Evolutionary conservation across 345 rosid genomes (phyloP).

Genomic region (Acer saccharum): DNA sequence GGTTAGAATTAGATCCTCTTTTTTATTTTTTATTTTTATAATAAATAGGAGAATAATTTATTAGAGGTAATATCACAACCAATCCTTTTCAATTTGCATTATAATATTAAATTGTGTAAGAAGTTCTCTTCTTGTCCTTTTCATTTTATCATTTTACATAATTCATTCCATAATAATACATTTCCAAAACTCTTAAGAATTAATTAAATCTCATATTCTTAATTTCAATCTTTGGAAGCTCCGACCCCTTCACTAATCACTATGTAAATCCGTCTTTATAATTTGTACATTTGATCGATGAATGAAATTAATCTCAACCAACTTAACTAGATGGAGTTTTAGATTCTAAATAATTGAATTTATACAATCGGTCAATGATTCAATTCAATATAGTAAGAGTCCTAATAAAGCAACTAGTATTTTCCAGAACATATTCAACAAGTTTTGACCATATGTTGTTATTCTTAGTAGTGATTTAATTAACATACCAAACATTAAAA

Average conservation of each 20-base stretch:
- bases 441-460: background rate
- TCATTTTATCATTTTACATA: background rate
- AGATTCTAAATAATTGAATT: too few species aligned
- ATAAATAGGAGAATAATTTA: background rate
- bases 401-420: background rate
- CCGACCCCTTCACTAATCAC: background rate
- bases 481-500: background rate
- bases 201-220: background rate
- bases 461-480: constrained; percentile 10
- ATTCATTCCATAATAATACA: background rate
- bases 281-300: too few species aligned
- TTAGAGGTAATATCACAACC: constrained; percentile 16
- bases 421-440: too few species aligned
- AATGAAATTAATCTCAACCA: too few species aligned
- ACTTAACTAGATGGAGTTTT: too few species aligned
- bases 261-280: background rate
- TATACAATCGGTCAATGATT: too few species aligned
- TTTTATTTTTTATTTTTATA: background rate
- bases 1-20: constrained; percentile 13
- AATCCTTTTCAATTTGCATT: constrained; percentile 5
- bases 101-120: background rate
- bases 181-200: background rate
- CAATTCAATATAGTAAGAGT: background rate
- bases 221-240: background rate
- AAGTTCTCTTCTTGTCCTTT: constrained; percentile 3